Conservation (phyloP, 2,329 filamentous ascomycete genomes). For the Plenodomus tracheiphilus region DNA sequence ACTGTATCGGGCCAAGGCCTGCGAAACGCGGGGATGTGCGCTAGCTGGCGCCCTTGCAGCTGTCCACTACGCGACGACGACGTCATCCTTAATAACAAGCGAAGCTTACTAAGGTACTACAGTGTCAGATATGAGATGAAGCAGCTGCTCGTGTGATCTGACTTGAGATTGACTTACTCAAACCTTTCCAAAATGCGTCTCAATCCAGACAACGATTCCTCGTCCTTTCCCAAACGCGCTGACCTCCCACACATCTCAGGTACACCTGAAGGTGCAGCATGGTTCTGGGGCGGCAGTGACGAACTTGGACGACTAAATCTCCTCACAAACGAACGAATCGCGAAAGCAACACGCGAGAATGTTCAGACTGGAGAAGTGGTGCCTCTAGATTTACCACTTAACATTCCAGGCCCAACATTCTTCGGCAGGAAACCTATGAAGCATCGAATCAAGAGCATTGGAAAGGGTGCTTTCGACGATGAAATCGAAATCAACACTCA, state of each 20-base stretch:
- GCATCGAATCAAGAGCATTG: constrained; percentile 21
- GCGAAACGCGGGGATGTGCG: neutral
- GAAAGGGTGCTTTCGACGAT: constrained; percentile 31
- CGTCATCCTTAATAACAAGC: constrained; percentile 2
- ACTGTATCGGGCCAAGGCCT: neutral
- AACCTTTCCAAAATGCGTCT: constrained; percentile 17
- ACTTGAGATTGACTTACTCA: neutral
- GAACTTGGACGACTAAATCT: constrained; percentile 63
- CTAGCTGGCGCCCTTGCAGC: neutral
- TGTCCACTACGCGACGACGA: neutral
- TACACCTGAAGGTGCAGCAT: constrained; percentile 24
- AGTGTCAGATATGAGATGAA: neutral
- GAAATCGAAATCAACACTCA: constrained; percentile 39
- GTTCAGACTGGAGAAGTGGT: constrained; percentile 59
- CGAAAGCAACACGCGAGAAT: constrained; percentile 51
- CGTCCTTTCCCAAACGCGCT: constrained; percentile 24
- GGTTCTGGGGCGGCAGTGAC: constrained; percentile 31
- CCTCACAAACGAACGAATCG: constrained; percentile 59
- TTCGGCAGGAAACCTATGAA: constrained; percentile 61
- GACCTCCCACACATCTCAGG: constrained; percentile 23
- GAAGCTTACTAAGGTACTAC: neutral
- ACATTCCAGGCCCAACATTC: constrained; percentile 57
- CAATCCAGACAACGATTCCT: constrained; percentile 19
- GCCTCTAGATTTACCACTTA: constrained; percentile 64
- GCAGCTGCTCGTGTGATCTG: neutral